These are phyloP conservation scores for Trichosporon faecale DNA, from an alignment of 1,284 basidiomycete species.

Conservation along the genomic window DNA sequence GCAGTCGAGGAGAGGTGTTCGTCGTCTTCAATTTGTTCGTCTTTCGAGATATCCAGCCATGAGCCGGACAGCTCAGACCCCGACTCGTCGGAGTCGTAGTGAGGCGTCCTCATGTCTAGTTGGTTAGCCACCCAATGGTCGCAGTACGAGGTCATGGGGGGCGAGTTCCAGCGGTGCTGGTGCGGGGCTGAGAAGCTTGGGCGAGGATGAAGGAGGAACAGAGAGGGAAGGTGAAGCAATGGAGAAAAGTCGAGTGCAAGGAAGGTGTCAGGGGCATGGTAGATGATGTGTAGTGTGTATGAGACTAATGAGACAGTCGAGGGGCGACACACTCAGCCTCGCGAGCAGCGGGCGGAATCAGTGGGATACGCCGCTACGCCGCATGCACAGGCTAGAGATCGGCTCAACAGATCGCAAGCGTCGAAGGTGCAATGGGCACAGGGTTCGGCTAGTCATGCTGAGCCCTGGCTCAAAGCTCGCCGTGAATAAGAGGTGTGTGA, in stretches of 20 bases:
- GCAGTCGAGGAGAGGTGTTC: constrained; percentile 17
- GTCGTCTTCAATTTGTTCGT: constrained; percentile 16
- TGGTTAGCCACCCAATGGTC: constrained; percentile 20
- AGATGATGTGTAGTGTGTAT: neutral
- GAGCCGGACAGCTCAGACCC: constrained; percentile 1
- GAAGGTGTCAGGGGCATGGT: neutral
- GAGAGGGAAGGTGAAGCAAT: neutral
- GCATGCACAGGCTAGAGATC: neutral
- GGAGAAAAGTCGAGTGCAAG: neutral
- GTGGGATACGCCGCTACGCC: neutral
- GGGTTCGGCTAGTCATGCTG: neutral
- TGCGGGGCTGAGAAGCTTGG: neutral
- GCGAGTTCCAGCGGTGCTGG: neutral
- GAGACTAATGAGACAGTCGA: neutral
- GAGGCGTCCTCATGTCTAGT: constrained; percentile 1
- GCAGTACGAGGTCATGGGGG: constrained; percentile 22
- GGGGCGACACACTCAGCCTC: neutral
- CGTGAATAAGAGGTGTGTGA: constrained; percentile 1
- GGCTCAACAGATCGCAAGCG: constrained; percentile 4
- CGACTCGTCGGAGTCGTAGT: constrained; percentile 9
- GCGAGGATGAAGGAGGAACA: neutral
- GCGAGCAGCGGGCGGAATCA: neutral
- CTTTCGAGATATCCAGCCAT: neutral
- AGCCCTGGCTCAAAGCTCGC: constrained; percentile 3
- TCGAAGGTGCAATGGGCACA: neutral